Evolutionary conservation across 495 filamentous ascomycete genomes (phyloP), one percentile per base, ranked within the genome.

Genomic region (Aspergillus wentii): DNA sequence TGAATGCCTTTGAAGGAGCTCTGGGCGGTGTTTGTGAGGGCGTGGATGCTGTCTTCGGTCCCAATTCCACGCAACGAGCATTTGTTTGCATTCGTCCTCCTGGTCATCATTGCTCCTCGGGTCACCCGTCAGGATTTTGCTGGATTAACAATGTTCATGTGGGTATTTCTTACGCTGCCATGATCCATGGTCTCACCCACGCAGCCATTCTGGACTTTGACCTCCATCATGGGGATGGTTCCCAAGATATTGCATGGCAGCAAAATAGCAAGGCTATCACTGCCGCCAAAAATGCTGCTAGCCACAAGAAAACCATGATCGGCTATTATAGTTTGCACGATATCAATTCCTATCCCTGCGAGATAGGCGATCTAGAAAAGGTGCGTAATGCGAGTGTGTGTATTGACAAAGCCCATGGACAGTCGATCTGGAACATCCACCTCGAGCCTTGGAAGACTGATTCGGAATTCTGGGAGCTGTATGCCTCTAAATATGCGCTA

Each of bases 111-210:
- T 98, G 92, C 61, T 92, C 90, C 4, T 79, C 88, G 3, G 74
- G 78, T 26, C 78, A 82, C 40, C 92, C 92, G 0, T 95, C 88
- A 1, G 92, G 92, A 1, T 98, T 98, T 59, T 98, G 92, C 63
- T 98, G 92, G 92, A 60, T 98, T 38, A 98, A 98, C 59, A 98
- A 98, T 56, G 88, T 97, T 5, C 91, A 96, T 54, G 88, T 97
- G 21, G 94, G 92, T 0, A 94, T 97, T 41, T 85, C 91, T 49
- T 84, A 96, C 52, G 92, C 82, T 8, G 80, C 85, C 4, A 74
- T 86, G 40, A 76, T 72, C 33, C 80, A 95, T 52, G 90, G 85
- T 5, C 58, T 97, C 27, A 96, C 89, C 0, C 92, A 97, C 57
- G 91, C 88, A 0, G 92, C 88, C 4, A 98, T 98, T 44, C 78